phyloP scores from a whole-genome alignment of 164 flowering plant species.

The Annona squamosa region DNA sequence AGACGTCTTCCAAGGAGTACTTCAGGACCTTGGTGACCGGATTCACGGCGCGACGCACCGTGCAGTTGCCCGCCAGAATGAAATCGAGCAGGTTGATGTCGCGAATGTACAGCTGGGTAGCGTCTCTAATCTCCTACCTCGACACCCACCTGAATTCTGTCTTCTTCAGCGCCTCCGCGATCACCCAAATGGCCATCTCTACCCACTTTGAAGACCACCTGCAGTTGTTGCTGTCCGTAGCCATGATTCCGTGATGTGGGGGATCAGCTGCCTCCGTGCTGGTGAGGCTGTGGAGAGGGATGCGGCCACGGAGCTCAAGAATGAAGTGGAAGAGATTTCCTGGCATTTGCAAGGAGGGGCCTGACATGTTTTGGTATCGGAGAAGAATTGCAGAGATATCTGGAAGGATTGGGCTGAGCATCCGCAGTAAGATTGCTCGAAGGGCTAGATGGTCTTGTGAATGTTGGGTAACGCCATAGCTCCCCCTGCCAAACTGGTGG shows the following conservation, averaged over 20 bases:
- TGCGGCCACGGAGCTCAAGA: conserved; percentile 49
- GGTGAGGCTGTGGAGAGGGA: conserved; percentile 34
- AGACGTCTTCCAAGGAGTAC: conserved; percentile 72
- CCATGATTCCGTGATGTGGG: conserved; percentile 15
- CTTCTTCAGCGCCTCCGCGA: conserved; percentile 60
- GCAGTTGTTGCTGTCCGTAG: conserved; percentile 36
- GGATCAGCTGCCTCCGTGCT: background rate
- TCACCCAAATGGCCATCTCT: conserved; percentile 25
- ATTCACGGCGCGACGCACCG: conserved; percentile 18
- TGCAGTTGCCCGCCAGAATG: conserved; percentile 73
- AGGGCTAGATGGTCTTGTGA: conserved; percentile 5
- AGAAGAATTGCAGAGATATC: conserved; percentile 32
- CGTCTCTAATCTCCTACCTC: conserved; percentile 87
- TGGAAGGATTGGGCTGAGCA: conserved; percentile 36
- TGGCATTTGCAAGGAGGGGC: conserved; percentile 44
- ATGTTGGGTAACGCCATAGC: no score
- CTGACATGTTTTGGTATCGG: conserved; percentile 55
- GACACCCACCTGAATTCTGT: conserved; percentile 75
- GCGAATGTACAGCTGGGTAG: conserved; percentile 76
- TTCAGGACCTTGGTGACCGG: conserved; percentile 92
- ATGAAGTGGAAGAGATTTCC: conserved; percentile 63
- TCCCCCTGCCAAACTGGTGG: conserved; percentile 45
- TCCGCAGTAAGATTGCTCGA: conserved; percentile 45
- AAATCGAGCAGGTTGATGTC: conserved; percentile 88
- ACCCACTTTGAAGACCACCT: conserved; percentile 72